Evolutionary conservation across 176 grass and related monocot species (phyloP), one percentile per base, ranked within the genome.

Genomic region (Miscanthus lutarioriparius): DNA sequence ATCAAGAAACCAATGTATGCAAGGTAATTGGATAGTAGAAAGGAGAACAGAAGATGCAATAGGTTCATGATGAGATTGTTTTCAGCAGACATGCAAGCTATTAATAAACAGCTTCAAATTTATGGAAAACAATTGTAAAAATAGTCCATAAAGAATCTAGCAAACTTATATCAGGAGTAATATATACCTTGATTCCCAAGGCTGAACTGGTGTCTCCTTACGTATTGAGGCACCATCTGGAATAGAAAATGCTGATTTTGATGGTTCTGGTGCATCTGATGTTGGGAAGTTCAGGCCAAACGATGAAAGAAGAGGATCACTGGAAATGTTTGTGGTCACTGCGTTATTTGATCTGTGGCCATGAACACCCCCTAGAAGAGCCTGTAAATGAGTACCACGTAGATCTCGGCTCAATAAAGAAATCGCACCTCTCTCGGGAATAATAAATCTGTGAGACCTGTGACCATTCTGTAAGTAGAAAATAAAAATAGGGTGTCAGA

Each of bases 291-390:
- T 83, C 11, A 99, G 83, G 47, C 90, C 76, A 79, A 99, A 89
- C 0, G 93, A 96, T 67, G 93, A 99, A 87, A 99, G 91, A 66
- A 99, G 91, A 69, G 93, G 87, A 87, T 99, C 96, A 63, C 86
- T 82, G 47, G 90, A 85, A 76, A 92, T 91, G 66, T 94, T 99
- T 77, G 93, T 84, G 28, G 93, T n/a, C 1, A 26, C 70, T 48
- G 78, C 89, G 10, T 76, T 84, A 66, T 70, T 91, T 51, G 80
- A 70, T 59, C 87, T 88, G 67, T 87, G 77, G 64, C 86, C 87
- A 80, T 90, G 83, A 32, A 83, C 88, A 82, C 87, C 83, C 80
- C 93, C 93, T 82, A 94, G 76, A 89, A 96, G 88, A 43, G 91
- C 87, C 76, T 99, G 96, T 79, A 99, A 75, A 84, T 94, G 91